These are phyloP conservation scores for Apiotrichum gracile DNA, from an alignment of 1,284 basidiomycete species.

Conservation along the genomic window DNA sequence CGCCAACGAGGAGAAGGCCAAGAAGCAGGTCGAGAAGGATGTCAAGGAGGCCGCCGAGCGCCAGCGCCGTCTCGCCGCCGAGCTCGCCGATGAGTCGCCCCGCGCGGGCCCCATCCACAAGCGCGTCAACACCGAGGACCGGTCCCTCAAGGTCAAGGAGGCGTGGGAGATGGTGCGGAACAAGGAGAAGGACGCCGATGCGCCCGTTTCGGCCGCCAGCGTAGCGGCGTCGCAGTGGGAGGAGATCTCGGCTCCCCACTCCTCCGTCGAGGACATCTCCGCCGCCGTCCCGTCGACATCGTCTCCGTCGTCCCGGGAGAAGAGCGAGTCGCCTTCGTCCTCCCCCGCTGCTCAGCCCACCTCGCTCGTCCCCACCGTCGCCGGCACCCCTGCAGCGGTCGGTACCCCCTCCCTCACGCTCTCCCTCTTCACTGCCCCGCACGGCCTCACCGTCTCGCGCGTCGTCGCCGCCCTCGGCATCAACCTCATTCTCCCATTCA, in stretches of 20 bases:
- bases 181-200: slow-evolving; percentile 30
- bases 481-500: slow-evolving; percentile 86
- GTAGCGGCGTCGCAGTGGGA: slow-evolving; percentile 41
- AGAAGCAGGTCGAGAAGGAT: slow-evolving; percentile 18
- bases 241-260: slow-evolving; percentile 31
- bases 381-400: slow-evolving; percentile 18
- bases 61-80: slow-evolving; percentile 12
- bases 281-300: slow-evolving; percentile 7
- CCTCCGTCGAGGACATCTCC: slow-evolving; percentile 29
- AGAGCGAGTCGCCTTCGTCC: slow-evolving; percentile 1
- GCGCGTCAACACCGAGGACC: slow-evolving; percentile 17
- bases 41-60: slow-evolving; percentile 25
- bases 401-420: slow-evolving; percentile 57
- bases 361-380: not conserved
- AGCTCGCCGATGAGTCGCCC: slow-evolving; percentile 7
- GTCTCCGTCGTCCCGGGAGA: slow-evolving; percentile 7
- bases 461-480: slow-evolving; percentile 78
- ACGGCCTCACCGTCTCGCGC: slow-evolving; percentile 67
- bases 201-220: slow-evolving; percentile 17
- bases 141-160: slow-evolving; percentile 49
- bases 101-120: slow-evolving; percentile 7
- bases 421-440: slow-evolving; percentile 73
- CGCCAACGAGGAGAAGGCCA: slow-evolving; percentile 20
- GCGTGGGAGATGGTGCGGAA: slow-evolving; percentile 55
- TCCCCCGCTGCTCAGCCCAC: not conserved